These are phyloP conservation scores for Apiospora rasikravindrae DNA, from an alignment of 2,329 filamentous ascomycete species.

Conservation along the genomic window DNA sequence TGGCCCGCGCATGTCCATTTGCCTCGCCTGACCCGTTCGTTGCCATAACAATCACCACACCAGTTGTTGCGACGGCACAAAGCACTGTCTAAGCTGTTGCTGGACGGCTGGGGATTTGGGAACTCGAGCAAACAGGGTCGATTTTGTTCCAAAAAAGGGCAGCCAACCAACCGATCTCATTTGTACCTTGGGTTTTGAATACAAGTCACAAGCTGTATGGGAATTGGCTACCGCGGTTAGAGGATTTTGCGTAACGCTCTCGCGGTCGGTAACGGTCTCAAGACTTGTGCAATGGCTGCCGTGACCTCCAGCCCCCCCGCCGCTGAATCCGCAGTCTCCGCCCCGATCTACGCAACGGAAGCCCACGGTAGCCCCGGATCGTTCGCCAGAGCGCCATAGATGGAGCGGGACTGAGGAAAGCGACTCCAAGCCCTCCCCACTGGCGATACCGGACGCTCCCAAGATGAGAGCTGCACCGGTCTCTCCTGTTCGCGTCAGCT, in stretches of 20 bases:
- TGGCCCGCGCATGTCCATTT: neutral
- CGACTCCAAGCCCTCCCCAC: conserved; percentile 35
- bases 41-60: neutral
- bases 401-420: conserved; percentile 37
- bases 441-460: conserved; percentile 41
- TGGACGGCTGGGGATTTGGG: neutral
- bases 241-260: neutral
- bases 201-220: neutral
- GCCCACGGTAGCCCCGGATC: conserved; percentile 30
- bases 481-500: conserved; percentile 62
- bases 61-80: neutral
- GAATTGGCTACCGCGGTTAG: neutral
- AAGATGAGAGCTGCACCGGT: conserved; percentile 57
- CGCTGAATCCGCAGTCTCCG: conserved; percentile 34
- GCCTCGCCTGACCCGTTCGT: neutral
- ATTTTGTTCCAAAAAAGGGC: neutral
- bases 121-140: neutral
- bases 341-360: conserved; percentile 35
- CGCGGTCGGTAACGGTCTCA: conserved; percentile 1
- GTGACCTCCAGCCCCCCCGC: conserved; percentile 36
- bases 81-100: neutral
- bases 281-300: conserved; percentile 35
- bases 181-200: neutral
- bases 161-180: neutral
- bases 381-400: conserved; percentile 42